These are phyloP conservation scores for Calonectria montana DNA, from an alignment of 2,329 filamentous ascomycete genomes.

Conservation along the genomic window DNA sequence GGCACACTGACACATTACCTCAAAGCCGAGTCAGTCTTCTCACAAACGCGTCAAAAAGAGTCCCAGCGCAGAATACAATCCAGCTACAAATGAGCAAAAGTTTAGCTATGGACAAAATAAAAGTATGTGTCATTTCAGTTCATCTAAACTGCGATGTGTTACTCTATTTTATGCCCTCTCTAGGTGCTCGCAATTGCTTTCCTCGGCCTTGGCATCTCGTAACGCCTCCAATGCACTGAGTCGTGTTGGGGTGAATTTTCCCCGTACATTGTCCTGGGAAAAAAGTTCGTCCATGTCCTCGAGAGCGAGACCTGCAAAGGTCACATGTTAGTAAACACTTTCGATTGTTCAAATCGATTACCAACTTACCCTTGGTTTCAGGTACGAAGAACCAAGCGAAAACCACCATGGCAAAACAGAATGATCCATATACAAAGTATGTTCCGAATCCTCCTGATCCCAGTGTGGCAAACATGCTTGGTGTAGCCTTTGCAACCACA, in stretches of 20 bases:
- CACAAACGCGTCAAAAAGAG: too few species aligned
- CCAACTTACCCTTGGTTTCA: slow-evolving; percentile 13
- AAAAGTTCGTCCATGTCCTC: slow-evolving; percentile 23
- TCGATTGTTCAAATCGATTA: neutral
- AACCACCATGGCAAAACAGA: slow-evolving; percentile 22
- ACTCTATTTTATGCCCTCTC: neutral
- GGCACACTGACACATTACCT: too few species aligned
- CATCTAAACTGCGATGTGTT: neutral
- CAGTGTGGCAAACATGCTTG: slow-evolving; percentile 25
- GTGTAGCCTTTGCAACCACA: slow-evolving; percentile 22
- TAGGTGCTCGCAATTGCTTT: neutral
- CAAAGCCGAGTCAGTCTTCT: too few species aligned
- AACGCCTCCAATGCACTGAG: neutral
- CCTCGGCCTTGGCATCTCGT: slow-evolving; percentile 1
- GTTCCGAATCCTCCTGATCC: slow-evolving; percentile 21
- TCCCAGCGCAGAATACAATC: too few species aligned
- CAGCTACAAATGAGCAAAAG: neutral
- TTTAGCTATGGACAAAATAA: neutral
- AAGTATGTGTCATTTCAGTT: neutral
- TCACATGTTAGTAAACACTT: neutral
- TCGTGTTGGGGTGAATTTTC: slow-evolving; percentile 12
- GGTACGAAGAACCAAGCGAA: slow-evolving; percentile 20
- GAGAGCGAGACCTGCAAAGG: neutral
- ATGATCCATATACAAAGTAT: slow-evolving; percentile 26
- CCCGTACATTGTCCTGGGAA: slow-evolving; percentile 6